A percentile compares a stretch with the other conserved stretches of the same genome.
phyloP scores from a whole-genome alignment of 2,329 filamentous ascomycete species.

The Akanthomyces lecanii region DNA sequence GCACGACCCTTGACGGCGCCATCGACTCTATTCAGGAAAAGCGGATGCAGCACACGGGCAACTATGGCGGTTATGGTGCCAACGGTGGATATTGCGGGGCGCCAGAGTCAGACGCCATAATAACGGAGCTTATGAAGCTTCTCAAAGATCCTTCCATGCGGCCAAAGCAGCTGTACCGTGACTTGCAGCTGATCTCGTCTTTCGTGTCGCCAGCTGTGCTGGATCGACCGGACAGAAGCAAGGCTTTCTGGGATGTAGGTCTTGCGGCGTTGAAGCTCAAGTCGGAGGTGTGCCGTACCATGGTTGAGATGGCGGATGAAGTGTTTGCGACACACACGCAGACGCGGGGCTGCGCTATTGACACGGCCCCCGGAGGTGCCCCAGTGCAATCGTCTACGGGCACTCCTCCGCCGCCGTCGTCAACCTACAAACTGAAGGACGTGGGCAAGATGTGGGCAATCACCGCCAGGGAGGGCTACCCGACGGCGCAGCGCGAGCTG shows the following conservation, averaged over 20 bases:
- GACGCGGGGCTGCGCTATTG: conserved; percentile 47
- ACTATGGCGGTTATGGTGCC: conserved; percentile 2
- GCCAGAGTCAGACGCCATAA: conserved; percentile 51
- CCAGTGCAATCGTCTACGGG: conserved; percentile 34
- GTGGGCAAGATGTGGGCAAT: conserved; percentile 88
- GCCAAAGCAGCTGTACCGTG: conserved; percentile 77
- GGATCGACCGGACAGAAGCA: conserved; percentile 60
- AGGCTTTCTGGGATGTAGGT: conserved; percentile 86
- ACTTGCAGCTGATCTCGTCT: conserved; percentile 69
- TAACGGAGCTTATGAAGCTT: conserved; percentile 61
- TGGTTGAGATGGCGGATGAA: conserved; percentile 58
- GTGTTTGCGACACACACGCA: conserved; percentile 59
- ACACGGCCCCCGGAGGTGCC: conserved; percentile 26
- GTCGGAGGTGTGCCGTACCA: conserved; percentile 78
- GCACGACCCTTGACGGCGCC: conserved; percentile 57
- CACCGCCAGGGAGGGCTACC: conserved; percentile 80
- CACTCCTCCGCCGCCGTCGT: conserved; percentile 46
- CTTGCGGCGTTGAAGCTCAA: conserved; percentile 86
- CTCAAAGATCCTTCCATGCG: conserved; percentile 65
- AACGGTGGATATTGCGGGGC: neutral
- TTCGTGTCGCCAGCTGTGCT: conserved; percentile 59
- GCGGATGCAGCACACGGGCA: conserved; percentile 45
- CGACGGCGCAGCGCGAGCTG: conserved; percentile 86
- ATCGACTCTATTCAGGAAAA: conserved; percentile 68
- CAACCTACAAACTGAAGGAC: conserved; percentile 69